Conservation (phyloP, 768 basidiomycete species). For the Tylopilus plumbeoviolaceoides region DNA sequence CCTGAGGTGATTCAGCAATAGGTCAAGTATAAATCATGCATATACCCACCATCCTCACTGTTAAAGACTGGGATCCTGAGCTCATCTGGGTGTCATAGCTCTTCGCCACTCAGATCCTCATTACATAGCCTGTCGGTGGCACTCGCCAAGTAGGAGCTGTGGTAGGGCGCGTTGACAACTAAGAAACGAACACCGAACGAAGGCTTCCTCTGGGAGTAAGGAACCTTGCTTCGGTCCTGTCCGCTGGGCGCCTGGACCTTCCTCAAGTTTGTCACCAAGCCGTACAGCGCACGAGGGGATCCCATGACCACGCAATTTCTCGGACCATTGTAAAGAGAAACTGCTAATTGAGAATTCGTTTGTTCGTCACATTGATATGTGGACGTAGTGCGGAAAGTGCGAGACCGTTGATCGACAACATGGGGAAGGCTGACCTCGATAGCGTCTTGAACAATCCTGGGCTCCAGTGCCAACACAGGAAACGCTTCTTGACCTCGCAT, state of each 20-base stretch:
- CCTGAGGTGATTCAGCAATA: constrained; percentile 37
- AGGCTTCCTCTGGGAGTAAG: constrained; percentile 92
- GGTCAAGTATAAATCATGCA: constrained; percentile 14
- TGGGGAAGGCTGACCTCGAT: constrained; percentile 82
- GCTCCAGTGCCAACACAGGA: constrained; percentile 87
- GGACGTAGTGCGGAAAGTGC: constrained; percentile 68
- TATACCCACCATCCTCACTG: constrained; percentile 80
- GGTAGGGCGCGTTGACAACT: constrained; percentile 94
- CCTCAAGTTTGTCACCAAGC: constrained; percentile 85
- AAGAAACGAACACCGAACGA: constrained; percentile 92
- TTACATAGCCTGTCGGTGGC: constrained; percentile 71
- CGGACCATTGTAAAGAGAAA: constrained; percentile 93
- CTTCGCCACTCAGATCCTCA: constrained; percentile 74
- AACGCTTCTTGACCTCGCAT: constrained; percentile 92
- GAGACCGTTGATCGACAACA: constrained; percentile 89
- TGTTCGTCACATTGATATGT: constrained; percentile 85
- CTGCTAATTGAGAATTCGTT: constrained; percentile 71
- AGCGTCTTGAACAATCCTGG: constrained; percentile 79
- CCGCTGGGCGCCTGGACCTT: constrained; percentile 86
- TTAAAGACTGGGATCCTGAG: constrained; percentile 84
- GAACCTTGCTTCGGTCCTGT: constrained; percentile 89
- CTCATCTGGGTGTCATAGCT: constrained; percentile 68
- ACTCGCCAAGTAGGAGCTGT: constrained; percentile 77
- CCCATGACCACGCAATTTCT: constrained; percentile 92
- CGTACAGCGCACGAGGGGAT: constrained; percentile 86